Percentiles rank a stretch among this genome's conserved stretches.
phyloP scores from a whole-genome alignment of 306 rosid species.

The Malus sylvestris region DNA sequence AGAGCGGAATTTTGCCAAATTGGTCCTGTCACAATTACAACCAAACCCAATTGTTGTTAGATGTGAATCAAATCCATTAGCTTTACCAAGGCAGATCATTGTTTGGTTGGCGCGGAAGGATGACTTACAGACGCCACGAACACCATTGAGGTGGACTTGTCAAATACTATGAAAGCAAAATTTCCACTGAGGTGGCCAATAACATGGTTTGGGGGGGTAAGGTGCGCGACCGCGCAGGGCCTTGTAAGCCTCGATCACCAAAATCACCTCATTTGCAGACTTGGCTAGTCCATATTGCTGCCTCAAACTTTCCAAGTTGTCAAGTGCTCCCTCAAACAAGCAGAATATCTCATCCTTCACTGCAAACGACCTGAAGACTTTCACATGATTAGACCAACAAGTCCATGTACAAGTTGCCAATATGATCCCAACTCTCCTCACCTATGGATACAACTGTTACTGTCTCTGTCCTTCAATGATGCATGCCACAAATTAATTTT shows the following conservation, averaged over 20 bases:
- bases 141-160: constrained; percentile 77
- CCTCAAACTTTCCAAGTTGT: constrained; percentile 76
- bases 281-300: constrained; percentile 86
- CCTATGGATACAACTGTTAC: too few relatives aligned
- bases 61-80: background rate
- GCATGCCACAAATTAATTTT: background rate
- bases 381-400: background rate
- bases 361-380: constrained; percentile 68
- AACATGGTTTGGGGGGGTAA: constrained; percentile 79
- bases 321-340: constrained; percentile 79
- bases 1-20: constrained; percentile 66
- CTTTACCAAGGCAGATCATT: background rate
- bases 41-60: constrained; percentile 13
- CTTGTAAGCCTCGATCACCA: constrained; percentile 89
- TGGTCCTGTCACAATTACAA: constrained; percentile 53
- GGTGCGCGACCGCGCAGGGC: constrained; percentile 92
- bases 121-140: constrained; percentile 77
- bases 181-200: constrained; percentile 77
- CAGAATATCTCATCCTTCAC: constrained; percentile 91
- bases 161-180: constrained; percentile 78
- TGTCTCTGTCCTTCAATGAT: background rate
- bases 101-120: background rate
- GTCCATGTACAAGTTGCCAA: background rate
- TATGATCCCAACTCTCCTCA: background rate
- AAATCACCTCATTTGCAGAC: constrained; percentile 64